Conservation (phyloP, 192 early-diverging fungal genomes). For the Entomortierella parvispora region DNA sequence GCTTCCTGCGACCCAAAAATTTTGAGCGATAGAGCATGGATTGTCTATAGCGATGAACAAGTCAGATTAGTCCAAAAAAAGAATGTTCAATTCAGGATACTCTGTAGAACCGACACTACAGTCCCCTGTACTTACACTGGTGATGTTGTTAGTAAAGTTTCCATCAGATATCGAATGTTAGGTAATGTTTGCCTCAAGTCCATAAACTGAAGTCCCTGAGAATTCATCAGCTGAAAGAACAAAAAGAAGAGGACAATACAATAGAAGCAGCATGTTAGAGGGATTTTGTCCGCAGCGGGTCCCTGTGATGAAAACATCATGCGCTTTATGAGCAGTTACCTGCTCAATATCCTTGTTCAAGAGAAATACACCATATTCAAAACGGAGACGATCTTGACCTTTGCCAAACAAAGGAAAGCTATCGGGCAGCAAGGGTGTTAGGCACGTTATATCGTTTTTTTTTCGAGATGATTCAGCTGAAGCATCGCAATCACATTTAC, state of each 20-base stretch:
- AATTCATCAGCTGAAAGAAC: slow-evolving; percentile 69
- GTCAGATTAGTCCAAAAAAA: neutral
- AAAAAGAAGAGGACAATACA: neutral
- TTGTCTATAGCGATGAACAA: slow-evolving; percentile 18
- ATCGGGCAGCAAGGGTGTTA: neutral
- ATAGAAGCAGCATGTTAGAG: neutral
- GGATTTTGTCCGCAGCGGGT: neutral
- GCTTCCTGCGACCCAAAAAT: slow-evolving; percentile 24
- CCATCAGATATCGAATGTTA: slow-evolving; percentile 72
- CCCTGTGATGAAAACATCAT: no score
- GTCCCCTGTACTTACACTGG: slow-evolving; percentile 36
- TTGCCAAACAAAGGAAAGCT: slow-evolving; percentile 82
- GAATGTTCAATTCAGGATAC: neutral
- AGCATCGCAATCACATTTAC: no score
- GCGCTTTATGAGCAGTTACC: no score
- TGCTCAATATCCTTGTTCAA: slow-evolving; percentile 91
- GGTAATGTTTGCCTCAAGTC: slow-evolving; percentile 79
- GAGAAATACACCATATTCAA: slow-evolving; percentile 87
- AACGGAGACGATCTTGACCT: slow-evolving; percentile 73
- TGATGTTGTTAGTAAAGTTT: slow-evolving; percentile 58
- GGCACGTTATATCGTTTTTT: no score
- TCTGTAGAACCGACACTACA: no score
- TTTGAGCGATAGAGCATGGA: slow-evolving; percentile 42
- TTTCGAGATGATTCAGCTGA: no score
- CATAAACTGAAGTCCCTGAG: slow-evolving; percentile 67